Base-by-base conservation (phyloP, 768 basidiomycete genomes). In the Kwoniella bestiolae region DNA sequence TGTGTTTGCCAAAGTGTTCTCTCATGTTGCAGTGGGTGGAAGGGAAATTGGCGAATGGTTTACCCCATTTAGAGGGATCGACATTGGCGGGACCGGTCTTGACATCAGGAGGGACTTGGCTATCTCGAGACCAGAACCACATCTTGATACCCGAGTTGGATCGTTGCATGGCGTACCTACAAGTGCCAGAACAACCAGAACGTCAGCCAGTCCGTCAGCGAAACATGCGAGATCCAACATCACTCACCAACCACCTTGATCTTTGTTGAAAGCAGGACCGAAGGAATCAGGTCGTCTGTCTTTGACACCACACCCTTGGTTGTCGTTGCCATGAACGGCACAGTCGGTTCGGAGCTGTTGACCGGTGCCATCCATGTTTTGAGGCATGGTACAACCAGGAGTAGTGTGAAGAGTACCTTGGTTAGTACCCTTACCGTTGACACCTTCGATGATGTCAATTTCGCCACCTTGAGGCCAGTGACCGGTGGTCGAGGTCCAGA, bases 401-500 rank as follows among this genome's bases (percentile, higher is more conserved):
- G 84, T 65, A 32, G 75, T 72, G 60, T 84, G 83, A 16, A 83
- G 71, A 2, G 83, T 84, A 72, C 81, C 77, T 70, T 83, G 82
- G 76, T 84, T 84, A 47, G 75, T 61, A 35, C 63, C 60, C 56
- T 79, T 69, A 32, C 62, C 57, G 78, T 84, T 83, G 59, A 85
- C 83, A 59, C 83, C 83, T 76, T 84, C 84, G 53, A 82, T 38
- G 65, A 83, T 78, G 67, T 83, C 82, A 46, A 82, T 82, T 62
- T 82, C 80, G 12, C 77, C 78, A 16, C 72, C 72, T 47, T 56
- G 14, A 23, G 74, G 74, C 75, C 73, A 79, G 16, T 45, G 34
- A 41, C 55, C 62, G 23, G 41, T 29, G 11, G 53, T 56, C 23
- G 35, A 56, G 8, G 62, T 63, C 62, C 62, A 63, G 55, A 63